Evolutionary conservation across 306 rosid species (phyloP), one percentile per base, ranked within the genome.

Genomic region (Cucumis hystrix): DNA sequence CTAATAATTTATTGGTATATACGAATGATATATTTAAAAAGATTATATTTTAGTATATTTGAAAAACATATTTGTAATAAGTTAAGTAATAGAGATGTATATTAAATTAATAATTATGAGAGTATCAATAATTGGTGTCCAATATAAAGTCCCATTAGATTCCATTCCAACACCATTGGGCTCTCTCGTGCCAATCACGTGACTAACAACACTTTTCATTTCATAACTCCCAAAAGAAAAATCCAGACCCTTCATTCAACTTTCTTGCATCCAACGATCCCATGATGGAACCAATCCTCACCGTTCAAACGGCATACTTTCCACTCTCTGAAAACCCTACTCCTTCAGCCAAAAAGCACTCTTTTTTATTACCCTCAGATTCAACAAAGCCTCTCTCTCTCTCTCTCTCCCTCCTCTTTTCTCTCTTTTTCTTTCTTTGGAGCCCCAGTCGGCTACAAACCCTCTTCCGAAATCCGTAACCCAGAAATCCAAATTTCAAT

Each of bases 391-490:
- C 25, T 23, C 25, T 14, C 43, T 40, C 59, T 52, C 76, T 43
- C 76, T 47, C 58, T 70, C 54, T 47, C 39, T 55, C 10, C 54
- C 77, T 39, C 56, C 47, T 6, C 20, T 8, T 16, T 15, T 52
- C 20, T 52, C 76, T 43, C 69, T 66, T 43, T 10, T 64, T 56
- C 63, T 73, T 7, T 35, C 40, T 73, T 12, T 12, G 16, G 16
- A 72, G 39, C 80, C 52, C 75, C n/a, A 82, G 91, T 74, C 88
- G 85, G 87, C 88, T 79, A 64, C 88, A 79, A 80, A 69, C 90
- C 86, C 87, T 75, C 37, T 47, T 69, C 78, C 64, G 39, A 57
- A 79, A 60, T 33, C 81, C 58, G 7, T 41, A 49, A 47, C 79
- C 61, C 21, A 78, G 21, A 10, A 33, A 33, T 23, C 43, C 15